These are phyloP conservation scores for Keithomyces neogunnii DNA, from an alignment of 2,329 filamentous ascomycete genomes.

Conservation along the genomic window DNA sequence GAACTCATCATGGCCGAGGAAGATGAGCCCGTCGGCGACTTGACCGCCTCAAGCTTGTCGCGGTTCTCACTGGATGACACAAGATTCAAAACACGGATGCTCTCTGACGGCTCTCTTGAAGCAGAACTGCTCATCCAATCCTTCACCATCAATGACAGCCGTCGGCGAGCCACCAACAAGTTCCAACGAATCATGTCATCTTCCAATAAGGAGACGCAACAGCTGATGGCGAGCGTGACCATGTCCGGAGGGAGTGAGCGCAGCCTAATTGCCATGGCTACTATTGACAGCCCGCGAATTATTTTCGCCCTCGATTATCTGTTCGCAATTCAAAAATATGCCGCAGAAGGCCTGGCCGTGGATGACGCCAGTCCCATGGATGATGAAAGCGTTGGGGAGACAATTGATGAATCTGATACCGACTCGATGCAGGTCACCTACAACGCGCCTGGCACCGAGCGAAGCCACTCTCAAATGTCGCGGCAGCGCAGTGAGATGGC, in stretches of 20 bases:
- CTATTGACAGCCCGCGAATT: conserved; percentile 86
- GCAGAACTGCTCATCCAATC: conserved; percentile 89
- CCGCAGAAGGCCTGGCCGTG: conserved; percentile 57
- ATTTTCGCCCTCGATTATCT: conserved; percentile 96
- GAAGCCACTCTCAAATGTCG: conserved; percentile 18
- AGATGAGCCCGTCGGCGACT: conserved; percentile 66
- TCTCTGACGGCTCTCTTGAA: conserved; percentile 85
- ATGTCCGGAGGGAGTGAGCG: conserved; percentile 79
- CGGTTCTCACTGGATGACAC: conserved; percentile 93
- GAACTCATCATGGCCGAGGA: conserved; percentile 76
- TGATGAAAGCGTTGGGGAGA: conserved; percentile 46
- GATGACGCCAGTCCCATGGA: conserved; percentile 49
- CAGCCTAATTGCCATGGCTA: conserved; percentile 82
- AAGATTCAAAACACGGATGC: conserved; percentile 82
- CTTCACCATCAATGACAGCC: conserved; percentile 89
- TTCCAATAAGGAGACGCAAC: conserved; percentile 88
- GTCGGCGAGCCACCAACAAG: conserved; percentile 70
- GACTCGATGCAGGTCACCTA: conserved; percentile 46
- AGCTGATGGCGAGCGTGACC: conserved; percentile 95
- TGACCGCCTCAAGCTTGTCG: conserved; percentile 75
- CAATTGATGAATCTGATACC: conserved; percentile 48
- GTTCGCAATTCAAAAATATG: conserved; percentile 78
- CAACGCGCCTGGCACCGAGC: conserved; percentile 23
- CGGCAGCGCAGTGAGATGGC: conserved; percentile 12
- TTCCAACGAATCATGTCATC: conserved; percentile 98